Evolutionary conservation across 257 asterid species (phyloP).

Genomic region (Solanum arcanum): DNA sequence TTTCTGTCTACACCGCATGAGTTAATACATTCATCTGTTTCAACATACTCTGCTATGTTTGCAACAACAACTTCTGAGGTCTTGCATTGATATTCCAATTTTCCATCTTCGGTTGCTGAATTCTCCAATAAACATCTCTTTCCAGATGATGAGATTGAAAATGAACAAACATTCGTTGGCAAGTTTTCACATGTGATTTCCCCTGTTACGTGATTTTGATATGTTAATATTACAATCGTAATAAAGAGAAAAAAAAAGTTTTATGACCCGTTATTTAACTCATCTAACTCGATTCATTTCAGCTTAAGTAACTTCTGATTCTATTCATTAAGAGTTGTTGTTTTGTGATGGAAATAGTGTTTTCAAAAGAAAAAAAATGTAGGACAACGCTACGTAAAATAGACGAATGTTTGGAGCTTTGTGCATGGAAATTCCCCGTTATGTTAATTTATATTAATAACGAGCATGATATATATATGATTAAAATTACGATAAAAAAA

Average conservation of each 20-base stretch:
- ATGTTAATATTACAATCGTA: neutral
- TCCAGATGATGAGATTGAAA: conserved; percentile 8
- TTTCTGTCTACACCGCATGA: conserved; percentile 19
- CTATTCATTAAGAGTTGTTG: neutral
- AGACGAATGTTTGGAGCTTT: neutral
- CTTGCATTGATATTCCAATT: conserved; percentile 1
- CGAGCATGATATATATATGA: neutral
- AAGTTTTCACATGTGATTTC: conserved; percentile 10
- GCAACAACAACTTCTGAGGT: conserved; percentile 8
- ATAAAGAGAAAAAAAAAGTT: neutral
- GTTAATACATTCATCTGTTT: conserved; percentile 11
- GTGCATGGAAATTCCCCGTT: neutral
- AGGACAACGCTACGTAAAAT: neutral
- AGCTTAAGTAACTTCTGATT: neutral
- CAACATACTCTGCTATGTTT: conserved; percentile 11
- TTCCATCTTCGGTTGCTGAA: neutral
- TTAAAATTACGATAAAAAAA: neutral
- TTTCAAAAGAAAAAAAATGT: neutral
- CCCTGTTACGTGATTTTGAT: neutral
- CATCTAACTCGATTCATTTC: rapidly evolving
- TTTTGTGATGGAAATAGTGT: neutral
- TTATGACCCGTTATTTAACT: neutral
- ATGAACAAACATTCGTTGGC: conserved; percentile 12
- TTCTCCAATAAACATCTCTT: conserved; percentile 8
- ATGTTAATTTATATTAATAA: neutral